Base-by-base conservation (phyloP, 1,139 yeast species). In the Nakaseomyces delphensis region DNA sequence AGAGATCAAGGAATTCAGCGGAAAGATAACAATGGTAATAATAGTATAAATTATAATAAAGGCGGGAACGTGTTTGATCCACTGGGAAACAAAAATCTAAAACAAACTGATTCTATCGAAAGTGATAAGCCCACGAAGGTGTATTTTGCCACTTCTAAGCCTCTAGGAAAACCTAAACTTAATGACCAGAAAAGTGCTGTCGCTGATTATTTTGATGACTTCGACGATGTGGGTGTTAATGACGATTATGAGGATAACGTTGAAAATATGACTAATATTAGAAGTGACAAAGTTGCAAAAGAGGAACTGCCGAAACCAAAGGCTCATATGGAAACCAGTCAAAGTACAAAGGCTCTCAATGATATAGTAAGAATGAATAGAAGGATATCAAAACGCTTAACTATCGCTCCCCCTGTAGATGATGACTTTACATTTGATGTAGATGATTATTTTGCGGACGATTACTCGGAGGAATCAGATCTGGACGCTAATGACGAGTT, bases 121-220 rank as follows among this genome's bases (percentile, higher is more conserved):
- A 30, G 10, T 16, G 36, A 18, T 2, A 23, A 16, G 9, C 19
- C 37, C 7, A 29, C 20, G 9, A 48, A 48, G 25, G 48, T 54
- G 2, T 51, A 55, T 41, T 52, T 55, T 29, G 46, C 54, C 6
- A 43, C 51, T 14, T 56, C 60, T 9, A 56, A 55, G 40, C 53
- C 59, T 1, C n/a, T 38, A 14, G 33, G 30, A 8, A 27, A 24
- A 38, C 40, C 40, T 51, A 23, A 65, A 67, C 65, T 31, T 30
- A 32, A 85, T 87, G 94, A 77, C 78, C 44, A 78, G 91, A 0
- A 74, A 78, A 44, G 72, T 89, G 27, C 19, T 19, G 71, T 93
- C 44, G 96, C 95, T 0, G 67, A 36, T 36, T 36, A 24, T 25
- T 36, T 89, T 45, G 96, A 89, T 62, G 96, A 87, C 60, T 89